Percentiles rank a stretch among this genome's conserved stretches.
These are phyloP conservation scores for Syzygium oleosum DNA, from an alignment of 345 rosid genomes.

Conservation along the genomic window DNA sequence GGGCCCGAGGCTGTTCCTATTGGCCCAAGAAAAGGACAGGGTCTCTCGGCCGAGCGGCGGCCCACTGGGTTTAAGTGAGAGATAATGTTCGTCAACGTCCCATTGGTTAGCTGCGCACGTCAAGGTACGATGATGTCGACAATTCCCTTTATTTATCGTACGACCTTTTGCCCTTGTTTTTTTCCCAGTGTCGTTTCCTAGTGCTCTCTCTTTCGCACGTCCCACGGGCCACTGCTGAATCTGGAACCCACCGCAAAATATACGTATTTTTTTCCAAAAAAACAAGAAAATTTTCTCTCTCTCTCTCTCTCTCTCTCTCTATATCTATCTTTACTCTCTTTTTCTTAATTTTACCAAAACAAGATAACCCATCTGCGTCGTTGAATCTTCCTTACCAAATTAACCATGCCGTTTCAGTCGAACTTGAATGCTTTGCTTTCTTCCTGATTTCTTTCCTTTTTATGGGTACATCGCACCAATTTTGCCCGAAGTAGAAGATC, in stretches of 20 bases:
- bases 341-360: slow-evolving; percentile 4
- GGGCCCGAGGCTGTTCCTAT: neutral
- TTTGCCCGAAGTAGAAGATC: neutral
- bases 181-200: neutral
- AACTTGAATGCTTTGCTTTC: neutral
- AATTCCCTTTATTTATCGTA: neutral
- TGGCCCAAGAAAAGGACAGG: neutral
- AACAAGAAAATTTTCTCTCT: neutral
- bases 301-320: neutral
- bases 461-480: neutral
- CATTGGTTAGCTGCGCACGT: neutral
- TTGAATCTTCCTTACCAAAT: neutral
- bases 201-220: neutral
- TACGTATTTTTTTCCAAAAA: neutral
- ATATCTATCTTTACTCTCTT: neutral
- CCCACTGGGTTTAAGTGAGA: neutral
- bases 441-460: neutral
- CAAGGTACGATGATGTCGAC: neutral
- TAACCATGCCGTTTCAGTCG: neutral
- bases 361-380: neutral
- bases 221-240: neutral
- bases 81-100: neutral
- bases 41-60: neutral
- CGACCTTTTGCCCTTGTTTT: neutral
- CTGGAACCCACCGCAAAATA: neutral